Base-by-base conservation (phyloP, 805 yeast genomes). In the Deakozyma indianensis region DNA sequence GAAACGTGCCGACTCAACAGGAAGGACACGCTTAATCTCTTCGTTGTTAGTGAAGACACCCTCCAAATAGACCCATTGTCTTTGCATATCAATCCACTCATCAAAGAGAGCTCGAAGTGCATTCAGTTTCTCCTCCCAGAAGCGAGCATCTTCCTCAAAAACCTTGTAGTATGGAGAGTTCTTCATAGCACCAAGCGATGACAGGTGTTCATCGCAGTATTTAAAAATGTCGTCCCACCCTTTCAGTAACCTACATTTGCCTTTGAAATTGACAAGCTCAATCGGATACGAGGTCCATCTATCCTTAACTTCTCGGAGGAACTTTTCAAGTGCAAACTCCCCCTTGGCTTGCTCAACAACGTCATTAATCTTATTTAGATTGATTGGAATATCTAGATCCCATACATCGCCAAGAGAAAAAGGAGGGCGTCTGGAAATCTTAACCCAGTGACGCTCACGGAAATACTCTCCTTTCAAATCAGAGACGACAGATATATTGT, bases 1-100 rank as follows among this genome's bases (percentile, higher is more conserved):
- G 56, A 84, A 88, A 41, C 94, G 65, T 0, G 80, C 57, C 0
- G 80, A 67, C 53, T 87, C 96, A 2, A 74, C 55, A 0, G 94
- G 92, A 9, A 88, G 64, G 1, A 84, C 59, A n/a, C 63, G 66
- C 47, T 69, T 67, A 18, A 87, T 71, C 32, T 80, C 86, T 1
- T 67, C 66, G 40, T 71, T 74, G 0, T 69, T 64, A 18, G 46
- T 51, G 55, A 90, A 81, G 0, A 86, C 76, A 1, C 95, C 95
- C 50, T 77, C 80, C 21, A 88, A 66, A 57, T 90, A 86, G 1
- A 84, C 74, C 94, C 95, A 88, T 54, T 80, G 84, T n/a, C 80
- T 66, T 59, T 90, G 97, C 1, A 78, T 83, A 27, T 85, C 95
- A 23, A 82, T 70, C 94, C 95, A 87, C 0, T 61, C 55, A 50